Base-by-base conservation (phyloP, 805 yeast species). In the Deakozyma indianensis region DNA sequence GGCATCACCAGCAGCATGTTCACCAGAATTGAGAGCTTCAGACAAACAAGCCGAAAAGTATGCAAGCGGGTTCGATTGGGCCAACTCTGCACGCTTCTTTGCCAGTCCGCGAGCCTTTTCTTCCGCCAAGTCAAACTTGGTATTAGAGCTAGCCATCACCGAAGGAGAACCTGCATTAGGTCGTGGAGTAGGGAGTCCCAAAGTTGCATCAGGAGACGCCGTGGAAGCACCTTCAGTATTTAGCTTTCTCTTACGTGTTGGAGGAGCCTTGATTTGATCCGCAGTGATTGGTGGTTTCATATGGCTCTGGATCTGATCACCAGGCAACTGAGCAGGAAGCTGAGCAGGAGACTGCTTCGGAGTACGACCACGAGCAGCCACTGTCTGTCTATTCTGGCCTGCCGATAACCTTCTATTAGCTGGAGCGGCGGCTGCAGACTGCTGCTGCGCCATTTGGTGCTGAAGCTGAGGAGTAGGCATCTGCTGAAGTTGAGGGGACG, bases 111-210 rank as follows among this genome's bases (percentile, higher is more conserved):
- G 9, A 5, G 38, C 38, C 18, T 32, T 7, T 5, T 5, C 38
- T 14, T 32, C 38, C 7, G 18, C 18, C 7, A 45, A 3, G 47
- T 44, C 47, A 43, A 23, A 20, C 43, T 45, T 45, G 45, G 49
- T 23, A 48, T 49, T 20, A 42, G 51, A 3, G 14, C 14, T 9
- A 7, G 28, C 7, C 14, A 25, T 9, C 7, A 25, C 28, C 7
- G 28, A 25, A 73, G 70, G 58, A 83, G 83, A 9, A 80, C 74
- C 47, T 75, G 80, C 57, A 75, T 78, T 38, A 81, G 77, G 73
- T 7, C 72, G 72, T 1, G 90, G 90, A 44, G 83, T 83, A 3
- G 81, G 83, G 2, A 73, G 63, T 35, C 74, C 75, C 49, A 80
- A 73, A 55, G 82, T 62, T 45, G 32, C 50, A 23, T 22, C 29